These are phyloP conservation scores for Carex scoparia DNA, from an alignment of 176 grass and related monocot genomes.

Conservation along the genomic window DNA sequence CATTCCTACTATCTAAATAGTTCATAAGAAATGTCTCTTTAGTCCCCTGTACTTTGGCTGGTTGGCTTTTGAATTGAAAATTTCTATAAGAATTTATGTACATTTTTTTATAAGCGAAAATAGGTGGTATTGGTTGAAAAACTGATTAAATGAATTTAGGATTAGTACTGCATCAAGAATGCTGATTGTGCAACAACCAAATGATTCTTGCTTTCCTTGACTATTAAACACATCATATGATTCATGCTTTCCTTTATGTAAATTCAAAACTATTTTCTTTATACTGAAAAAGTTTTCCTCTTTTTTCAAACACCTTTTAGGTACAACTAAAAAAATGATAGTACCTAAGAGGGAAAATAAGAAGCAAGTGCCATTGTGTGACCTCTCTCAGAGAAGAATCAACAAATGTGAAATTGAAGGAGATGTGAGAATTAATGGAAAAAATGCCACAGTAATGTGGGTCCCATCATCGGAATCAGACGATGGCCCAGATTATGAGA, in stretches of 20 bases:
- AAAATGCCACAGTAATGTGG: slow-evolving; percentile 36
- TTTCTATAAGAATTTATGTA: not conserved
- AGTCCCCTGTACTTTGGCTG: not conserved
- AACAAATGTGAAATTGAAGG: slow-evolving; percentile 68
- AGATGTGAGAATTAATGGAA: slow-evolving; percentile 52
- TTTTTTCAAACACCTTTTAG: not conserved
- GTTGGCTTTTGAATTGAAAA: not conserved
- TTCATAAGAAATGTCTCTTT: not conserved
- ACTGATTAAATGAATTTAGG: not conserved
- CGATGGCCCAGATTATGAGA: slow-evolving; percentile 31
- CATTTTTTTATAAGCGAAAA: not conserved
- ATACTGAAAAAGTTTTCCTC: slow-evolving; percentile 30
- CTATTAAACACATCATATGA: not conserved
- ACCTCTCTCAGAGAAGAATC: slow-evolving; percentile 50
- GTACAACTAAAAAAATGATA: not conserved
- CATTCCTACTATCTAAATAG: not conserved
- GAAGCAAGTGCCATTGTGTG: slow-evolving; percentile 41
- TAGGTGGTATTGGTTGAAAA: not conserved
- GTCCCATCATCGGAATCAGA: slow-evolving; percentile 30
- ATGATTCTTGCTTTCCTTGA: too few species aligned
- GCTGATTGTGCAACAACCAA: not conserved
- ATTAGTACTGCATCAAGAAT: not conserved
- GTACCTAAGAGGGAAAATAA: slow-evolving; percentile 8
- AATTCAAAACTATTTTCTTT: not conserved
- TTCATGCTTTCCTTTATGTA: not conserved